phyloP scores from a whole-genome alignment of 1,284 basidiomycete species.

The Puccinia triticina region DNA sequence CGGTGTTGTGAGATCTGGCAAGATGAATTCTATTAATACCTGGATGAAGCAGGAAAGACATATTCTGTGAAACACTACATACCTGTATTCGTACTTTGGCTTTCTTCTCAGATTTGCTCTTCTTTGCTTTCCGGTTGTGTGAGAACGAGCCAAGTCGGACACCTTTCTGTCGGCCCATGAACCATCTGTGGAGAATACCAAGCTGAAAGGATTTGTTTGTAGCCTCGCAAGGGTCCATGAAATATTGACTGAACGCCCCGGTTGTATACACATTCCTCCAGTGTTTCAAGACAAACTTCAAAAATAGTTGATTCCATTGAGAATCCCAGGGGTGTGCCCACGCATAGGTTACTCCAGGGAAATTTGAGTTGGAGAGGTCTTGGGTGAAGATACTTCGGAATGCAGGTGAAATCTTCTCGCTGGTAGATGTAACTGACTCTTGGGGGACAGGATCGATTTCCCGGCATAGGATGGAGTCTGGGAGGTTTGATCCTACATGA shows the following conservation, averaged over 20 bases:
- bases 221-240: neutral
- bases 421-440: neutral
- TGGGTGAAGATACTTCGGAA: neutral
- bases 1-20: slow-evolving; percentile 3
- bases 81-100: slow-evolving; percentile 10
- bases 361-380: slow-evolving; percentile 6
- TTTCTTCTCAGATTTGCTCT: slow-evolving; percentile 6
- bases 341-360: neutral
- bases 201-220: neutral
- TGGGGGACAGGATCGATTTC: neutral
- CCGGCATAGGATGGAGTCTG: neutral
- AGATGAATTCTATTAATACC: neutral
- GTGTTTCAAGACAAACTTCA: slow-evolving; percentile 6
- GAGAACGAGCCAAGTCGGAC: neutral
- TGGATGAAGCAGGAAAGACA: neutral
- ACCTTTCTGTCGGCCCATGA: slow-evolving; percentile 6
- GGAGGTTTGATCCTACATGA: slow-evolving; percentile 22
- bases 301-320: slow-evolving; percentile 3
- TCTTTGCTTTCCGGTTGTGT: neutral
- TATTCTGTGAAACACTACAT: neutral
- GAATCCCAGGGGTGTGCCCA: neutral
- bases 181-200: slow-evolving; percentile 1
- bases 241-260: slow-evolving; percentile 14
- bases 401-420: neutral
- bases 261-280: neutral